A percentile compares a stretch with the other conserved stretches of the same genome.
Conservation (phyloP, 176 grass and related monocot species). For the Olyra latifolia region DNA sequence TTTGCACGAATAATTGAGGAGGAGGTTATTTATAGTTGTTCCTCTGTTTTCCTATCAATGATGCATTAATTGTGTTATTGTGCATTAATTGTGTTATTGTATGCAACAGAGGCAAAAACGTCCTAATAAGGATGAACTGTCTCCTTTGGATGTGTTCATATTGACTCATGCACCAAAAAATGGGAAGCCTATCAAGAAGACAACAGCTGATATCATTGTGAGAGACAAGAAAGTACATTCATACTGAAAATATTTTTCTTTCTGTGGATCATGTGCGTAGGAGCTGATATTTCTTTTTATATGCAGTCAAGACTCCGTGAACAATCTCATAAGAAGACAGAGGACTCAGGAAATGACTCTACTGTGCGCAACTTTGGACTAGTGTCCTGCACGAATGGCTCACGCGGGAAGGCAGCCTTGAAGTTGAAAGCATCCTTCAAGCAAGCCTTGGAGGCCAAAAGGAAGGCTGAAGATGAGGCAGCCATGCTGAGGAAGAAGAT, state of each 20-base stretch:
- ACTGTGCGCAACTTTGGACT: constrained; percentile 3
- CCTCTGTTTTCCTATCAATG: constrained; percentile 7
- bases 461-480: constrained; percentile 49
- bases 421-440: constrained; percentile 37
- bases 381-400: constrained; percentile 6
- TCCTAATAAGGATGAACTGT: constrained; percentile 47
- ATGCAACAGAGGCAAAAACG: constrained; percentile 49
- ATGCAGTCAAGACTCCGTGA: constrained; percentile 37
- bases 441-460: constrained; percentile 53
- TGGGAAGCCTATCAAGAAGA: constrained; percentile 44
- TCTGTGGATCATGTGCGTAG: no score
- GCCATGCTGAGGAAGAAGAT: constrained; percentile 51
- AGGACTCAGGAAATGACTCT: constrained; percentile 26
- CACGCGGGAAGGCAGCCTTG: constrained; percentile 3
- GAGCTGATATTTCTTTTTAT: constrained; percentile 21
- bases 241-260: no score
- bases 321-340: constrained; percentile 14
- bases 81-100: no score
- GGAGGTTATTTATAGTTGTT: constrained; percentile 49
- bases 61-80: constrained; percentile 16
- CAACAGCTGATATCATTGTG: constrained; percentile 48
- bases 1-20: constrained; percentile 51
- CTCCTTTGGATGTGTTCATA: no score
- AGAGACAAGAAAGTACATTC: no score
- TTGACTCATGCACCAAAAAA: constrained; percentile 58